A percentile compares a stretch with the other conserved stretches of the same genome.
Conservation (phyloP, 768 basidiomycete species). For the Cystofilobasidium macerans region DNA sequence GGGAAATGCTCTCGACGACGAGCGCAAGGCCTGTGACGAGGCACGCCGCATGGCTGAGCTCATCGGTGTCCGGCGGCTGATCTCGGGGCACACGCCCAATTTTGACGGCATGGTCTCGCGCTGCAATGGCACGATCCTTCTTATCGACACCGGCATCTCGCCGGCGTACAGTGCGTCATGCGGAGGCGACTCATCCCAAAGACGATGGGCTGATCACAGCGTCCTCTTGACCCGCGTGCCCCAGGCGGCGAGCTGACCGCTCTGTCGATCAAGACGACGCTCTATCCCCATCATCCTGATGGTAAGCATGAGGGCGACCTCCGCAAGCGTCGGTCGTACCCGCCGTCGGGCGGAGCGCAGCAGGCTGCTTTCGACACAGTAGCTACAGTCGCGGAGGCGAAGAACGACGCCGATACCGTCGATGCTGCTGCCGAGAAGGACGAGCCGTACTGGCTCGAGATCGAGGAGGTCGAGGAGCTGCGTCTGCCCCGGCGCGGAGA, state of each 20-base stretch:
- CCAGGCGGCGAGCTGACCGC: constrained; percentile 3
- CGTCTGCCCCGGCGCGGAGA: not conserved
- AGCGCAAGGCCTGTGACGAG: constrained; percentile 52
- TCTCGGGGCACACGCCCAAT: constrained; percentile 80
- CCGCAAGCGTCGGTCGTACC: not conserved
- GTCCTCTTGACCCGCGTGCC: not conserved
- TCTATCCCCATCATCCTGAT: not conserved
- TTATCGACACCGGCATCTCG: constrained; percentile 80
- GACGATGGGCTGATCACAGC: not conserved
- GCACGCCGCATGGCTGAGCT: constrained; percentile 60
- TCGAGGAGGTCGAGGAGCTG: constrained; percentile 2
- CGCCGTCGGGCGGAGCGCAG: not conserved
- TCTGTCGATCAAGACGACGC: constrained; percentile 12
- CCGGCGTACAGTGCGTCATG: constrained; percentile 8
- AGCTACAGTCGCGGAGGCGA: not conserved
- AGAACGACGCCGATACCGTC: not conserved
- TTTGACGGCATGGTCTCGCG: constrained; percentile 70
- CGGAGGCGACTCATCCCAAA: not conserved
- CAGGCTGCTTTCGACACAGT: not conserved
- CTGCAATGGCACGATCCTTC: constrained; percentile 83
- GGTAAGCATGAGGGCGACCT: not conserved
- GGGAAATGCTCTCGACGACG: constrained; percentile 71
- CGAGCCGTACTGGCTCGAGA: constrained; percentile 1
- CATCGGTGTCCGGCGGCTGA: constrained; percentile 51
- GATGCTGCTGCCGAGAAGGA: not conserved